These are phyloP conservation scores for Drechslerella coelobrocha DNA, from an alignment of 2,329 filamentous ascomycete genomes.

Conservation along the genomic window DNA sequence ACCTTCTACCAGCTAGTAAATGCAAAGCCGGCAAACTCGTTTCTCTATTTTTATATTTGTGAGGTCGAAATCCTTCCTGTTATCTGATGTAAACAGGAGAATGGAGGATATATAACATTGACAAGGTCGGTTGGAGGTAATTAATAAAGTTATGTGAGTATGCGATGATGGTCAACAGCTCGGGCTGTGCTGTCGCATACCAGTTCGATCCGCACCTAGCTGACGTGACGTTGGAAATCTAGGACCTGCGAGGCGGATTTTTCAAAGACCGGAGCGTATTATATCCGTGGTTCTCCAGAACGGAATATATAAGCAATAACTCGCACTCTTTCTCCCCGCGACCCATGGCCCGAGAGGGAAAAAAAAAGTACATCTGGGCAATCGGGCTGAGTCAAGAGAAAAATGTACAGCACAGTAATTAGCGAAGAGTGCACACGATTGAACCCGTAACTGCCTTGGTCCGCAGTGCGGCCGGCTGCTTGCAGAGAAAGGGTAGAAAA, in stretches of 20 bases:
- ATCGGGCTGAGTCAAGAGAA: slow-evolving; percentile 28
- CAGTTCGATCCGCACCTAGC: neutral
- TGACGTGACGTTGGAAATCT: slow-evolving; percentile 21
- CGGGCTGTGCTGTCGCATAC: neutral
- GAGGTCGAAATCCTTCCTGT: no score
- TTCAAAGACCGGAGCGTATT: slow-evolving; percentile 4
- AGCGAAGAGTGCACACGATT: neutral
- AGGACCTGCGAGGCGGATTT: slow-evolving; percentile 43
- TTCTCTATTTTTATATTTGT: no score
- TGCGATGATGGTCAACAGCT: neutral
- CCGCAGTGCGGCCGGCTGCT: slow-evolving; percentile 14
- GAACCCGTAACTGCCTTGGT: slow-evolving; percentile 39
- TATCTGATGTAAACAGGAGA: slow-evolving; percentile 9
- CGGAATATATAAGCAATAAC: slow-evolving; percentile 21
- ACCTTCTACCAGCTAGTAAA: no score
- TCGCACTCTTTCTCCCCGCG: slow-evolving; percentile 3
- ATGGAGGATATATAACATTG: slow-evolving; percentile 29
- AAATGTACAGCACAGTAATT: slow-evolving; percentile 7
- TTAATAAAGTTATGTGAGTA: no score
- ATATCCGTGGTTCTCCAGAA: slow-evolving; percentile 34
- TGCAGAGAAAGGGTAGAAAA: slow-evolving; percentile 13
- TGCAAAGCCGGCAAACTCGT: no score
- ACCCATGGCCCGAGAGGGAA: slow-evolving; percentile 14
- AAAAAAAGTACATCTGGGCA: slow-evolving; percentile 5
- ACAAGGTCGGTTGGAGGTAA: neutral